Base-by-base conservation (phyloP, 352 stramenopile species). In the Globisporangium camurandrum region DNA sequence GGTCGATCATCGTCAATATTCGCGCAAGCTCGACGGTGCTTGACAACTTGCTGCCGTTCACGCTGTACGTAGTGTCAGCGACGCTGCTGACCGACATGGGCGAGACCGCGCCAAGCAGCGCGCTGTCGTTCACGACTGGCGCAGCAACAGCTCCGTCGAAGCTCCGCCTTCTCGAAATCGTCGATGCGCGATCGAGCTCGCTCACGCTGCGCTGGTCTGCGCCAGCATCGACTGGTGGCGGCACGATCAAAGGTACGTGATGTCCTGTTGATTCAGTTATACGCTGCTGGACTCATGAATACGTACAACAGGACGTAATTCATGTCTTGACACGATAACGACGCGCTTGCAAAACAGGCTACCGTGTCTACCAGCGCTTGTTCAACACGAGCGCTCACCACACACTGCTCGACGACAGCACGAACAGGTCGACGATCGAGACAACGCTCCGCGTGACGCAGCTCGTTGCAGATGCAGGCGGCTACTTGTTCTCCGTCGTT, bases 401-500 rank as follows among this genome's bases (percentile, higher is more conserved):
- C 48, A 39, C 24, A 6, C 33, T 62, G 9, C 48, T 71, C 22
- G 72, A 69, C 41, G 54, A 77, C 12, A 60, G 60, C 8, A 53
- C 42, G 0, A 53, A 30, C 23, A 24, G 50, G 14, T 40, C 66
- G 6, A 41, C 2, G 4, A 49, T 47, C n/a, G n/a, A n/a, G 17
- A 68, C 39, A 8, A 63, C 17, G 17, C 54, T 61, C 19, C 19
- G 43, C 12, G 59, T 62, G 23, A 26, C 17, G 27, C 36, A 46
- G 1, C 51, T 85, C 12, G 28, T 76, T 17, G 66, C 66, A 1
- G 46, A 40, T 0, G 60, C 51, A 6, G 19, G 48, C 4, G n/a
- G n/a, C n/a, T 85, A 85, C 24, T 36, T 56, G 0, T 75, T 85
- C 40, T 46, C 48, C 1, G 33, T 81, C 12, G 46, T 73, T 31